Evolutionary conservation across 2,329 filamentous ascomycete genomes (phyloP), one percentile per base, ranked within the genome.

Genomic region (Aureobasidium namibiae): DNA sequence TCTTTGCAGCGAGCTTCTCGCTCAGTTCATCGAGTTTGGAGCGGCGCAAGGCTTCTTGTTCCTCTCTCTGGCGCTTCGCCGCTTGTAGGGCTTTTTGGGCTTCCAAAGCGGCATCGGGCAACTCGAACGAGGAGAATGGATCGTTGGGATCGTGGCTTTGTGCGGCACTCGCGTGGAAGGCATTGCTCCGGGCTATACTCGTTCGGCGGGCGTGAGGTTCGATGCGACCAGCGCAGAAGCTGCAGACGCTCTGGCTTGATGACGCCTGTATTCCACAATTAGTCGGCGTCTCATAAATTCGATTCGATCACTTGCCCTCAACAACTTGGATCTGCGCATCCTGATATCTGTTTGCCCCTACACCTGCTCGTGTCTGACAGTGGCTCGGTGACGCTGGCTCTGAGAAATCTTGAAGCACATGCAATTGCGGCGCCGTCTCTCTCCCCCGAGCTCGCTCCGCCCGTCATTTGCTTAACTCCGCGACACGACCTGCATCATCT

Each of bases 201-300:
- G 52, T 44, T 10, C 36, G 52, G 21, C 23, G 42, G 16, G 18
- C 33, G 23, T 48, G 41, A 36, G 54, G 31, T 10, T 46, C 18
- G n/a, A 56, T 34, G 21, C 59, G 50, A 29, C 50, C 34, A 24
- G 59, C 52, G 45, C 59, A 61, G n/a, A 57, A 57, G 44, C 34
- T 54, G 50, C 59, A 61, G 26, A 61, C 5, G 38, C 52, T 56
- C n/a, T 61, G 59, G 53, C 59, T 57, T 10, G 59, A 61, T 16
- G 52, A 56, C 16, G 52, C 38, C 59, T 61, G 48, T 29, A n/a
- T 29, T 16, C 14, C 6, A 14, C 26, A 6, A 14, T 60, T 33
- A 56, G 50, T 21, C 1, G 14, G 9, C 18, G 18, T 26, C 16
- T 24, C 18, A 1, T 6, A n/a, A 18, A 13, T 6, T 16, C 34